Base-by-base conservation (phyloP, 805 yeast species). In the Cyberlindnera subsufficiens region DNA sequence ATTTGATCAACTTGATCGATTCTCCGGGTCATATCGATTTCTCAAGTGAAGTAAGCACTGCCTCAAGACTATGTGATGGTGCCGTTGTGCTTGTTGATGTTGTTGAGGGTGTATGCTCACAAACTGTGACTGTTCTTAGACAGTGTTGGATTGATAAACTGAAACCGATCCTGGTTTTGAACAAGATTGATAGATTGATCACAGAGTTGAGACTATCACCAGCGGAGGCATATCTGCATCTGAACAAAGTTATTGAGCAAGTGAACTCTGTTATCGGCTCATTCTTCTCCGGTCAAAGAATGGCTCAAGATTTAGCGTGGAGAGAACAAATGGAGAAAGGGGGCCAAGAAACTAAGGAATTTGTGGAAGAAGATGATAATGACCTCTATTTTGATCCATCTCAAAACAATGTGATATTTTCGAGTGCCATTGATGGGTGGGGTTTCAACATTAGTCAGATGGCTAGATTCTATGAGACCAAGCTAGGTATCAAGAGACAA, bases 1-100 rank as follows among this genome's bases (percentile, higher is more conserved):
- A 86, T 63, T 67, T 93, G 42, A 83, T 93, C 58, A 93, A 93
- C 59, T 73, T 93, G 54, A 91, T 93, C 44, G 99, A 93, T 64
- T 91, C 98, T 0, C 99, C 99, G 0, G 99, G 99, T n/a, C 99
- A 93, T 56, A 88, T 93, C 46, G 99, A 93, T 65, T 93, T 93
- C 61, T 84, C 96, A 1, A 84, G 95, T 11, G 99, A 93, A 59
- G 99, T 93, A 0, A 86, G 96, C 22, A 86, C 96, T 0, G 96
- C 98, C 1, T 89, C 98, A 2, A 73, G 99, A 55, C 69, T 93
- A 35, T 93, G 98, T 67, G 99, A 93, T 60, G 98, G 98, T 36
- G 96, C 98, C 0, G 84, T 93, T 3, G 95, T 93, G 0, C 68
- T 93, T 14, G 96, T 93, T 3, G 99, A 93, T 63, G 97, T 87